A percentile compares a stretch with the other conserved stretches of the same genome.
These are phyloP conservation scores for Quercus agrifolia DNA, from an alignment of 306 rosid genomes.

Conservation along the genomic window DNA sequence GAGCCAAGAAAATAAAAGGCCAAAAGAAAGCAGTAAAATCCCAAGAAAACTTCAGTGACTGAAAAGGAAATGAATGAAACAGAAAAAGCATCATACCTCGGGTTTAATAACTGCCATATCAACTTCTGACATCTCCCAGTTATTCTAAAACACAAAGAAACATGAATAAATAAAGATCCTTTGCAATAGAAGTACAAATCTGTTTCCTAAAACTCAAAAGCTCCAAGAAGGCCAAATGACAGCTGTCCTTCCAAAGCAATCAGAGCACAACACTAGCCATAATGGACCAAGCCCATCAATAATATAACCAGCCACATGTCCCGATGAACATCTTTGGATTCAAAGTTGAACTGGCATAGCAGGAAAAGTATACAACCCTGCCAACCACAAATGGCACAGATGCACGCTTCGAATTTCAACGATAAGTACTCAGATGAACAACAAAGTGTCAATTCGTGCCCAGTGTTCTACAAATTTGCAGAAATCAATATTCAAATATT, in stretches of 20 bases:
- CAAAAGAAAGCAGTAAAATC: not conserved
- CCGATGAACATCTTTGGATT: not conserved
- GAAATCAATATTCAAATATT: not conserved
- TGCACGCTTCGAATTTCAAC: not conserved
- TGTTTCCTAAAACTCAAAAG: not conserved
- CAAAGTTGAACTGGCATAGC: not conserved
- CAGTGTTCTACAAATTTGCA: not conserved
- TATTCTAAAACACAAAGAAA: not conserved
- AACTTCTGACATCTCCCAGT: constrained; percentile 64
- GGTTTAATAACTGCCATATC: constrained; percentile 79
- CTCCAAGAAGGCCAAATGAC: constrained; percentile 1
- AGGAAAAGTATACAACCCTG: not conserved
- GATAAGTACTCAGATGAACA: not conserved
- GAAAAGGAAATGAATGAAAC: not conserved
- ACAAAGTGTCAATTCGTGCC: not conserved
- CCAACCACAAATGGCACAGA: not conserved
- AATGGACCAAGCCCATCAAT: not conserved
- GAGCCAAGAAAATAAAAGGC: not conserved
- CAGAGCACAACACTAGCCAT: not conserved
- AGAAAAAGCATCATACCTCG: constrained; percentile 47
- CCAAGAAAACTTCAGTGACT: not conserved
- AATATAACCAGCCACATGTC: not conserved
- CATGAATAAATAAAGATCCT: not conserved
- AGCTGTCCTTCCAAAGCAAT: not conserved
- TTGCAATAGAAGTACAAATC: not conserved